These are phyloP conservation scores for Schizothecium vesticola DNA, from an alignment of 495 filamentous ascomycete genomes.

Conservation along the genomic window DNA sequence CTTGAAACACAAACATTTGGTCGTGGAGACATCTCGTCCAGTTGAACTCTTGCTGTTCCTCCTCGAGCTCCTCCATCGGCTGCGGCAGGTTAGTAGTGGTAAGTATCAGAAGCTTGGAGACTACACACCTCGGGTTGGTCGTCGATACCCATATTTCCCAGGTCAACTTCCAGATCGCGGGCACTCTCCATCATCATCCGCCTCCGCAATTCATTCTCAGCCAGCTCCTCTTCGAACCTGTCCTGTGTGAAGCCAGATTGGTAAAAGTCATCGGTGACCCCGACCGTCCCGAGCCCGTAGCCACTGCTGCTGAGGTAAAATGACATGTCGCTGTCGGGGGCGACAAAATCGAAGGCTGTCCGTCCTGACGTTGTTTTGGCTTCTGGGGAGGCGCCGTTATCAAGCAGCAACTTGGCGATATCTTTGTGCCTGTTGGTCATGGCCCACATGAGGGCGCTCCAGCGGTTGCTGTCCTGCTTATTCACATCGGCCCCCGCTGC, in stretches of 20 bases:
- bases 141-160: constrained; percentile 93
- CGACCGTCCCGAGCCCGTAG: constrained; percentile 78
- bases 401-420: constrained; percentile 85
- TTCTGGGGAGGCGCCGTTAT: constrained; percentile 91
- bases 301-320: constrained; percentile 91
- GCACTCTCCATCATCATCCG: constrained; percentile 99
- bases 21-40: constrained; percentile 94
- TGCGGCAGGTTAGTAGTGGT: constrained; percentile 29
- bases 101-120: not conserved
- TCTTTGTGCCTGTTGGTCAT: constrained; percentile 98
- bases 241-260: constrained; percentile 88
- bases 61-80: constrained; percentile 78
- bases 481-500: constrained; percentile 87
- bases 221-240: constrained; percentile 93
- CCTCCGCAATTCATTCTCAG: constrained; percentile 90
- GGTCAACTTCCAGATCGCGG: constrained; percentile 91
- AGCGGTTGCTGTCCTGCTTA: constrained; percentile 89
- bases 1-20: constrained; percentile 99
- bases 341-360: constrained; percentile 94
- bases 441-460: constrained; percentile 99
- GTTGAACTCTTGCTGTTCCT: constrained; percentile 91
- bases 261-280: constrained; percentile 95
- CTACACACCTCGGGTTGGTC: constrained; percentile 82
- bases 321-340: constrained; percentile 92
- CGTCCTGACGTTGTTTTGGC: constrained; percentile 89